These are phyloP conservation scores for Tetracentron sinense DNA, from an alignment of 164 flowering plant genomes.

Conservation along the genomic window DNA sequence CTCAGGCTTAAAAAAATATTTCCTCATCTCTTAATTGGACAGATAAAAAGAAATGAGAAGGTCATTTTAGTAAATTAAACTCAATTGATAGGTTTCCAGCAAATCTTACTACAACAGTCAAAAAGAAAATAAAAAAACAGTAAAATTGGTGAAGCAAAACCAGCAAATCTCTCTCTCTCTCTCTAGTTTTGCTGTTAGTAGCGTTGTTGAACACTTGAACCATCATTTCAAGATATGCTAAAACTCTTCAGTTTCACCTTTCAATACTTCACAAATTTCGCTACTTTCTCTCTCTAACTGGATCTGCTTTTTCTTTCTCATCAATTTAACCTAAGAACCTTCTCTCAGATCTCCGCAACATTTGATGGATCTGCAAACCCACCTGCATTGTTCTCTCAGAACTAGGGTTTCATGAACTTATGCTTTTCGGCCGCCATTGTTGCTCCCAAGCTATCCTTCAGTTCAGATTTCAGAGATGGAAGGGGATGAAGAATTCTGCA, in stretches of 20 bases:
- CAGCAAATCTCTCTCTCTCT: constrained; percentile 6
- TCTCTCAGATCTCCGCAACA: constrained; percentile 12
- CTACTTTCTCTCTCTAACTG: constrained; percentile 16
- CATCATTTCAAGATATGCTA: background rate
- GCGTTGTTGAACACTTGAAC: background rate
- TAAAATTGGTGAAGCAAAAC: too few relatives aligned
- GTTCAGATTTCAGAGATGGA: background rate
- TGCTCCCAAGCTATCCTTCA: constrained; percentile 13
- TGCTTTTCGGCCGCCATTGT: background rate
- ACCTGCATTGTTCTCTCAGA: constrained; percentile 22
- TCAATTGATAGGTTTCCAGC: too few relatives aligned
- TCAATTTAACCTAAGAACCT: constrained; percentile 6
- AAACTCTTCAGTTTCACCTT: constrained; percentile 1
- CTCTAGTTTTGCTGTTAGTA: background rate
- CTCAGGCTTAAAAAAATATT: too few relatives aligned
- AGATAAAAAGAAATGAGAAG: too few relatives aligned
- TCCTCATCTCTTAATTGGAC: too few relatives aligned
- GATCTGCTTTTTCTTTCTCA: background rate
- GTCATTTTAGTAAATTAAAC: too few relatives aligned
- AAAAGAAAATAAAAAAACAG: too few relatives aligned
- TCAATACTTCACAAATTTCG: background rate
- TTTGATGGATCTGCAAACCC: constrained; percentile 36
- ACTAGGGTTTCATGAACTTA: constrained; percentile 24
- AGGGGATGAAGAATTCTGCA: constrained; percentile 11
- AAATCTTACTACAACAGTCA: too few relatives aligned